Evolutionary conservation across 2,329 filamentous ascomycete genomes (phyloP), one percentile per base, ranked within the genome.

Genomic region (Diatrype stigma): DNA sequence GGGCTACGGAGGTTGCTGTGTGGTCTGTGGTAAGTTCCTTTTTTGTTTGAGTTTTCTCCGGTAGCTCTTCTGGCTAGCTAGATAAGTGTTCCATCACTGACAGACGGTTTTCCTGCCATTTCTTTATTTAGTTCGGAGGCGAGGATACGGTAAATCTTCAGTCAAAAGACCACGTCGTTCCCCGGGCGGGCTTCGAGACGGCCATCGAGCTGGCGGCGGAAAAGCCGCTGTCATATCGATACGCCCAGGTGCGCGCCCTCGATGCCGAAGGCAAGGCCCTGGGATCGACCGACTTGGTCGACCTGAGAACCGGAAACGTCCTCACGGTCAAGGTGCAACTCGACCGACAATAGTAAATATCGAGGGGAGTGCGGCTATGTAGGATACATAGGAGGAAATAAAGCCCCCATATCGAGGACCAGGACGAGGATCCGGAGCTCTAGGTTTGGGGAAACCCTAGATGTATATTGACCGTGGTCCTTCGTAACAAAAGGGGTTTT

Each of bases 1-100:
- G 72, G 0, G 72, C 72, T 10, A 74, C 71, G 0, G 68, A 73
- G 53, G 65, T 69, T 2, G 52, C 40, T 14, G 38, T 42, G 12
- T 68, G 65, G 65, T 46, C 52, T 26, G 35, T 66, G 28, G 49
- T 51, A 45, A 48, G 49, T 47, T 26, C 21, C 11, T 26, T 16
- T 44, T 44, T 44, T 12, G 21, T 26, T 23, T 28, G 6, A 7
- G 22, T 16, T 19, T n/a, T 3, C 5, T 17, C 16, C 34, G 34
- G 30, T 7, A 7, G 30, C 14, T 7, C 38, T 22, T 16, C 6
- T 42, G 38, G 21, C 38, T n/a, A n/a, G n/a, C n/a, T n/a, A n/a
- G n/a, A 22, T 3, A 42, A 12, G 7, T 44, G 40, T 28, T 12
- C 21, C 34, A 7, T 12, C 14, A 16, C 34, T 37, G 12, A 37